Evolutionary conservation across 164 flowering plant genomes (phyloP).

Genomic region (Paratinospora sagittata): DNA sequence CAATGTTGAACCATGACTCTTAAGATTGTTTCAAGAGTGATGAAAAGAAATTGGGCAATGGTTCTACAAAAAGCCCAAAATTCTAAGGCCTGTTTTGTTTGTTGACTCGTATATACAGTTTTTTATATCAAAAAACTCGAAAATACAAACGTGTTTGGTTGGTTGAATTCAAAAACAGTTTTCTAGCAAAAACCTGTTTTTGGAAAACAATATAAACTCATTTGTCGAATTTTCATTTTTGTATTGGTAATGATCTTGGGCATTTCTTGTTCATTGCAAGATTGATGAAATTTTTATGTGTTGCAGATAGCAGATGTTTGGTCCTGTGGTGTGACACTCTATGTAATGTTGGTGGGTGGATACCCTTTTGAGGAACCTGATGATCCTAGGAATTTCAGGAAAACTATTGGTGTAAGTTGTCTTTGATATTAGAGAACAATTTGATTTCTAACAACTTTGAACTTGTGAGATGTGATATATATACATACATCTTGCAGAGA

Average conservation of each 20-base stretch:
- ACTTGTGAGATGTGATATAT: too few species aligned
- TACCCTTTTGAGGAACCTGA: slow-evolving; percentile 13
- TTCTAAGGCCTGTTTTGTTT: not conserved
- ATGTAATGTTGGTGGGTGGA: slow-evolving; percentile 10
- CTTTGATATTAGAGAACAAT: not conserved
- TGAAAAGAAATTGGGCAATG: not conserved
- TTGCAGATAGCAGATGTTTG: slow-evolving; percentile 12
- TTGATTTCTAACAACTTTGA: too few species aligned
- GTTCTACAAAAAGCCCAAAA: too few species aligned
- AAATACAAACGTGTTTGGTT: too few species aligned
- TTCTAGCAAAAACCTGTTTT: too few species aligned
- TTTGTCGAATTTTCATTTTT: too few species aligned
- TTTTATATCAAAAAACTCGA: too few species aligned
- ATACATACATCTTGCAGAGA: slow-evolving; percentile 30
- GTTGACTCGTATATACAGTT: too few species aligned
- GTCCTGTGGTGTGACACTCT: slow-evolving; percentile 13
- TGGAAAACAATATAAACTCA: too few species aligned
- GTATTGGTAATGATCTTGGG: not conserved
- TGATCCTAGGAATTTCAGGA: not conserved
- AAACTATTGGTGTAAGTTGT: not conserved
- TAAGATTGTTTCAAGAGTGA: not conserved
- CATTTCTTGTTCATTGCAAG: not conserved
- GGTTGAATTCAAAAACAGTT: too few species aligned
- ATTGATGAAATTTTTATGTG: not conserved
- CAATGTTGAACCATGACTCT: not conserved